Evolutionary conservation across 73 alveolate species (phyloP).

Genomic region (Symbiodinium natans): DNA sequence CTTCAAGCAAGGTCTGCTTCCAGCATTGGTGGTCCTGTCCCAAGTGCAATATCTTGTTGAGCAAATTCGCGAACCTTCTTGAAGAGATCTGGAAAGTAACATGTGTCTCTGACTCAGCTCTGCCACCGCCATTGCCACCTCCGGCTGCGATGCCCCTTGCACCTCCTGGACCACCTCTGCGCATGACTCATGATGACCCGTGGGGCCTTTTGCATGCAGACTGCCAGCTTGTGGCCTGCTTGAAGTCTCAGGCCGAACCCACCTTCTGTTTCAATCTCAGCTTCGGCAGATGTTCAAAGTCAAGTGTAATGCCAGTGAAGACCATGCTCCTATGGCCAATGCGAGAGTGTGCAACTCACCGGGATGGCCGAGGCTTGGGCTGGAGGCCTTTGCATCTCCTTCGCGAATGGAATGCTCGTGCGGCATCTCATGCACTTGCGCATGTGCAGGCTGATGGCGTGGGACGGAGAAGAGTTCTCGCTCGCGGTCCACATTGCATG

Average conservation of each 20-base stretch:
- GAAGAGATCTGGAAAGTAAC: too few species aligned
- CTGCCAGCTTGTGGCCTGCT: too few species aligned
- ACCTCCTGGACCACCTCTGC: conserved; percentile 4
- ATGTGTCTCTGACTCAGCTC: not conserved
- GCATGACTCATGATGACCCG: too few species aligned
- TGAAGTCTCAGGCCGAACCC: not conserved
- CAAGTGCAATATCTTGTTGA: not conserved
- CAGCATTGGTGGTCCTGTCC: not conserved
- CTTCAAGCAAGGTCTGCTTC: not conserved
- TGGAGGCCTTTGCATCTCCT: not conserved
- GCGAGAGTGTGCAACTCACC: too few species aligned
- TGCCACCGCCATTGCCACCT: conserved; percentile 12
- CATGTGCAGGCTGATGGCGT: not conserved
- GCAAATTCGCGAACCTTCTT: not conserved
- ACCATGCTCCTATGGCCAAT: too few species aligned
- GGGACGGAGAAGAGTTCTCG: not conserved
- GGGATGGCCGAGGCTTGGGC: not conserved
- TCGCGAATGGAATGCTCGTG: too few species aligned
- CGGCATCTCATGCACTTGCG: too few species aligned
- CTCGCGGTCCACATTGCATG: not conserved
- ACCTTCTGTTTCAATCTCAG: not conserved
- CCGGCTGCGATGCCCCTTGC: not conserved
- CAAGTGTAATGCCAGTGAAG: too few species aligned
- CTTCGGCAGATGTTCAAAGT: too few species aligned
- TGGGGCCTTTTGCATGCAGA: too few species aligned